Base-by-base conservation (phyloP, 75 land plant genomes). In the Adiantum capillusveneris region DNA sequence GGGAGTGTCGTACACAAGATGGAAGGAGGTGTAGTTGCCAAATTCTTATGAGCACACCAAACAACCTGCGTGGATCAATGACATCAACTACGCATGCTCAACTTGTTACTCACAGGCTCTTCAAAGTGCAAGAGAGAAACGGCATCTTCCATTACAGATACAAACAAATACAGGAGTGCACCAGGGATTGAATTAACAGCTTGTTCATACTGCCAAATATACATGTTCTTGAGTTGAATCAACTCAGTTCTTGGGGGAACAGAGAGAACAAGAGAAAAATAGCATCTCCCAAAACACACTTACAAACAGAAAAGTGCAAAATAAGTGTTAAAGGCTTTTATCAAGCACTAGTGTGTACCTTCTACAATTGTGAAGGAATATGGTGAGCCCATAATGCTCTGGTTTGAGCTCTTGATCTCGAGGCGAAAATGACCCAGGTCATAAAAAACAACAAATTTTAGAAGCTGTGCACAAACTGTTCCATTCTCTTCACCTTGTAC, bases 321-420 rank as follows among this genome's bases (percentile, higher is more conserved):
- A n/a, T n/a, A n/a, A n/a, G n/a, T n/a, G n/a, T n/a, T n/a, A n/a
- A n/a, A n/a, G n/a, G n/a, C n/a, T n/a, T n/a, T n/a, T n/a, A n/a
- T n/a, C n/a, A n/a, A n/a, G n/a, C n/a, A n/a, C n/a, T n/a, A 11
- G 20, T 48, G 20, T 11, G 5, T 48, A 48, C 51, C 51, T 48
- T 48, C 51, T 16, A 48, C 51, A 48, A 48, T 20, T 5, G 13
- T 48, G 20, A 48, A 48, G 11, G 51, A 20, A 48, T 48, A 48
- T 11, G 51, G 51, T 16, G 51, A 48, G 20, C 51, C 51, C 13
- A 16, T 16, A 16, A 48, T 48, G 51, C 51, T 48, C 18, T 48
- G 51, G 51, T 48, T 48, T 48, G 20, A 12, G 20, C 51, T 48
- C 18, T 48, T 48, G 6, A 48, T 18, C 51, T 48, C 51, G 20